A percentile compares a stretch with the other conserved stretches of the same genome.
phyloP scores from a whole-genome alignment of 1,139 yeast genomes.

The Candida sp. region DNA sequence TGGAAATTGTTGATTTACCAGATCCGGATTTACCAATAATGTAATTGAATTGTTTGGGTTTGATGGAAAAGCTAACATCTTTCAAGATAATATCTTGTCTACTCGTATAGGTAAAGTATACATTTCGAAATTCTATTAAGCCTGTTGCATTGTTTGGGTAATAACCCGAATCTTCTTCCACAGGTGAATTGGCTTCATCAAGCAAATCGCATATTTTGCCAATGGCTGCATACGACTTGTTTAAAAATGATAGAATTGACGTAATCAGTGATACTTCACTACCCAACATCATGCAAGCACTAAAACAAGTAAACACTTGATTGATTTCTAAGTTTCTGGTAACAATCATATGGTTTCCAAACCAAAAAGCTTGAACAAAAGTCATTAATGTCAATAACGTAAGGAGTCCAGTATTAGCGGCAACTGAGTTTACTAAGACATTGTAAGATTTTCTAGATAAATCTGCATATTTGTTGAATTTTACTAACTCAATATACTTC shows the following conservation, averaged over 20 bases:
- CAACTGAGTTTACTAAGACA: slow-evolving; percentile 44
- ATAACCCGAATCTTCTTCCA: slow-evolving; percentile 11
- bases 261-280: slow-evolving; percentile 51
- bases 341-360: slow-evolving; percentile 67
- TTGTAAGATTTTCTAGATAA: slow-evolving; percentile 48
- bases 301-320: slow-evolving; percentile 76
- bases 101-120: slow-evolving; percentile 60
- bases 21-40: slow-evolving; percentile 87
- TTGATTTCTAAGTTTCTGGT: slow-evolving; percentile 49
- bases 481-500: slow-evolving; percentile 45
- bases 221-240: slow-evolving; percentile 64
- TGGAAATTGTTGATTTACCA: slow-evolving; percentile 83
- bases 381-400: slow-evolving; percentile 60
- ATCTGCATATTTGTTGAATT: slow-evolving; percentile 37
- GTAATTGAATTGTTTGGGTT: slow-evolving; percentile 49
- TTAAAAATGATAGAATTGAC: slow-evolving; percentile 51
- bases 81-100: slow-evolving; percentile 48
- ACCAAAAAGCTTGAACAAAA: slow-evolving; percentile 93
- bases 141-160: slow-evolving; percentile 22
- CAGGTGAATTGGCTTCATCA: slow-evolving; percentile 10
- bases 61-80: slow-evolving; percentile 41
- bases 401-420: slow-evolving; percentile 57
- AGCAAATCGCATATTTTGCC: slow-evolving; percentile 28
- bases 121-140: slow-evolving; percentile 45
- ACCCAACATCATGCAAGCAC: slow-evolving; percentile 73